Base-by-base conservation (phyloP, 306 rosid genomes). In the Lathyrus oleraceus region DNA sequence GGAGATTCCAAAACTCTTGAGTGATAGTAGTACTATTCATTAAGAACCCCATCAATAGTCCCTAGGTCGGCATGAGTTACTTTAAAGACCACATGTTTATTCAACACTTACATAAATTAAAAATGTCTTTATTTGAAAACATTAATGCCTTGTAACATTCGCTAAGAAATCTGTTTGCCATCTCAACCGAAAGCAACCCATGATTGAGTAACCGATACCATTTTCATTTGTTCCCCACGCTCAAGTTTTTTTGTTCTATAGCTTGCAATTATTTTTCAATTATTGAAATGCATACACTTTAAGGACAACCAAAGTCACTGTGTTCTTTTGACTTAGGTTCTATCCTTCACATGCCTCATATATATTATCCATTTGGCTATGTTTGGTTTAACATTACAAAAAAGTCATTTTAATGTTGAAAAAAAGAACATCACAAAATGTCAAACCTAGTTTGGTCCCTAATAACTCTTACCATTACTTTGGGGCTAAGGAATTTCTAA, bases 211-310 rank as follows among this genome's bases (percentile, higher is more conserved):
- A 45, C 14, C 13, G 47, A 60, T 71, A 8, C 16, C 53, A 48
- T 73, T 73, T 63, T 51, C 23, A 10, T 28, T 10, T 60, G 60
- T 60, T 66, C 61, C 43, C 44, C 78, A 40, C 71, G 7, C 30
- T 15, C 44, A 25, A 52, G 0, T 23, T n/a, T 51, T 51, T 25
- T 73, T 62, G 63, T 51, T 36, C 20, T n/a, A 10, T 72, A 61
- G 69, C 53, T 48, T 73, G 63, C 51, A 72, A 61, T 52, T 48
- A 10, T 36, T 51, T 72, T 38, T 14, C 4, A 52, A 20, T 52
- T 42, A 74, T 64, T 40, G 6, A 5, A 14, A 27, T 57, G 47
- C 65, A 32, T 47, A 16, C 47, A 64, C 65, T 36, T 61, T 54
- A 43, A 73, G 52, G 61, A 20, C 52, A 67, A 6, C 69, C 61